Evolutionary conservation across 2,329 filamentous ascomycete genomes (phyloP).

Genomic region (Colletotrichum spinosum): DNA sequence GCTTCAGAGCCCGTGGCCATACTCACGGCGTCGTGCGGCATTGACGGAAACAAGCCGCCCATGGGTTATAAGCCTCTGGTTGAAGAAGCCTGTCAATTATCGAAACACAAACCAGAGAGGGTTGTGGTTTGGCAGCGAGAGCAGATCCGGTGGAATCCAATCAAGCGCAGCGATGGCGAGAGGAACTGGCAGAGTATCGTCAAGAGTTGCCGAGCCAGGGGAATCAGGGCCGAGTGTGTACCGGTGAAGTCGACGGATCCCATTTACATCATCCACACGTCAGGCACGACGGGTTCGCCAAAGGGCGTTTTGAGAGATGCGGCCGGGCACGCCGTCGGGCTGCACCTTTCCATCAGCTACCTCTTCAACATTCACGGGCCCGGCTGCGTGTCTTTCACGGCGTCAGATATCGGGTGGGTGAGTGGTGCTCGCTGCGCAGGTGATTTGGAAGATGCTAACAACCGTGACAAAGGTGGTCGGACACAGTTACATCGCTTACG

Average conservation of each 20-base stretch:
- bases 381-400: conserved; percentile 79
- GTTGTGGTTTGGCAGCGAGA: conserved; percentile 88
- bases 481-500: conserved; percentile 85
- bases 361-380: conserved; percentile 86
- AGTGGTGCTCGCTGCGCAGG: not conserved
- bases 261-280: conserved; percentile 93
- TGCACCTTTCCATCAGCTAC: conserved; percentile 85
- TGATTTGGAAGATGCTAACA: not conserved
- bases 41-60: conserved; percentile 86
- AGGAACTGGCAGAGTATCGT: conserved; percentile 84
- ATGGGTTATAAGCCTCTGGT: conserved; percentile 83
- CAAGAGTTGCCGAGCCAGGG: conserved; percentile 75
- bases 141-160: conserved; percentile 77
- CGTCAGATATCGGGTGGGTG: conserved; percentile 91
- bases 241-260: conserved; percentile 82
- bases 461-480: conserved; percentile 64
- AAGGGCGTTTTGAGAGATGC: conserved; percentile 88
- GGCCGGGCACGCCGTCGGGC: conserved; percentile 86
- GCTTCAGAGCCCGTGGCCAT: conserved; percentile 80
- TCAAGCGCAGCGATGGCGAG: conserved; percentile 76
- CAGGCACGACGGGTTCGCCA: conserved; percentile 82
- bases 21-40: conserved; percentile 91
- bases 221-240: conserved; percentile 78
- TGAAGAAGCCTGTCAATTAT: conserved; percentile 75
- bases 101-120: conserved; percentile 77